These are phyloP conservation scores for Tubosaeta brunneosetosa DNA, from an alignment of 768 basidiomycete species.

Conservation along the genomic window DNA sequence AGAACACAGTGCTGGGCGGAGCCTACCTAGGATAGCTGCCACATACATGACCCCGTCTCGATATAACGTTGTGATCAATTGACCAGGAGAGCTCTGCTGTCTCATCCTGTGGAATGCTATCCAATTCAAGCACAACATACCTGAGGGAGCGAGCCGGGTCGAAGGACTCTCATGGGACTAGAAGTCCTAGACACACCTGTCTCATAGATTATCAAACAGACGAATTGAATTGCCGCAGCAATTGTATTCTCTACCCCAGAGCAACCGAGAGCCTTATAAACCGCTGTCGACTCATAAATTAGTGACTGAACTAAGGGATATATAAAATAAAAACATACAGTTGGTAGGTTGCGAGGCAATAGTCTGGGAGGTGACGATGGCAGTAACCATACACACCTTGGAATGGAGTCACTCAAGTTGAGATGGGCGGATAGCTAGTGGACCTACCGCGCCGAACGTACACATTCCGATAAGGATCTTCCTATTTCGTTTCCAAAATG, in stretches of 20 bases:
- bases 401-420: background rate
- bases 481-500: constrained; percentile 14
- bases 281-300: constrained; percentile 1
- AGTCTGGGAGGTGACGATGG: constrained; percentile 9
- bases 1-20: background rate
- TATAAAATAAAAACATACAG: background rate
- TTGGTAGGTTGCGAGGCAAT: background rate
- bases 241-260: constrained; percentile 1
- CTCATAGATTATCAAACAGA: constrained; percentile 14
- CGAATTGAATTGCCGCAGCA: constrained; percentile 8
- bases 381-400: constrained; percentile 4
- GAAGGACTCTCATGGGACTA: background rate
- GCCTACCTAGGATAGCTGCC: constrained; percentile 12
- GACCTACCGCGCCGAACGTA: constrained; percentile 7
- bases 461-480: constrained; percentile 16
- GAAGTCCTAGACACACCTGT: background rate
- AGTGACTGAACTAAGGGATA: background rate
- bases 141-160: background rate
- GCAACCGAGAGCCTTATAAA: constrained; percentile 11
- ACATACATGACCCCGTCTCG: constrained; percentile 19
- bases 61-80: constrained; percentile 10
- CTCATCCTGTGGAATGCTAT: constrained; percentile 15
- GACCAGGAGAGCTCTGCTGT: constrained; percentile 5
- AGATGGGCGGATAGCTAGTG: background rate
- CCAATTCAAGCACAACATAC: constrained; percentile 15